Percentiles rank a stretch among this genome's conserved stretches.
These are phyloP conservation scores for Crithidia sp. DNA, from an alignment of 208 protist species.

Conservation along the genomic window DNA sequence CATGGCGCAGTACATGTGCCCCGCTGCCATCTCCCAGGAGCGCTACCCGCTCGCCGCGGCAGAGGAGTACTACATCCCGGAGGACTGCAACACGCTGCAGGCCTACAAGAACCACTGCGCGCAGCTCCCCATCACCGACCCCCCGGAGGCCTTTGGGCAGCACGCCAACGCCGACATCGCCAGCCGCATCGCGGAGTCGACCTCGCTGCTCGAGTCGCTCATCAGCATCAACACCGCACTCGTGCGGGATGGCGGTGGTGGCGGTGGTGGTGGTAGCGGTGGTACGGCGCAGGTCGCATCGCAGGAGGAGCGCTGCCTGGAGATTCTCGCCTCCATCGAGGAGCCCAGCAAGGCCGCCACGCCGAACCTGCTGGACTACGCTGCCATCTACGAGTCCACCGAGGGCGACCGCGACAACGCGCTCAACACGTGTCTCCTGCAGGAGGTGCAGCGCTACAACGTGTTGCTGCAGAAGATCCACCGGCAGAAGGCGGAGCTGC, in stretches of 20 bases:
- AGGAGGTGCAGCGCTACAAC: conserved; percentile 99
- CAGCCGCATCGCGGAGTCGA: conserved; percentile 95
- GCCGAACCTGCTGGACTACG: conserved; percentile 88
- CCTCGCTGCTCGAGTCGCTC: conserved; percentile 93
- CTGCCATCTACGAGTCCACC: conserved; percentile 89
- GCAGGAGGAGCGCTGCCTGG: conserved; percentile 86
- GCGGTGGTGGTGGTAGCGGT: conserved; percentile 40
- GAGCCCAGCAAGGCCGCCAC: conserved; percentile 84
- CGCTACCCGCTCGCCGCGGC: conserved; percentile 88
- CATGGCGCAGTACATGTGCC: conserved; percentile 96
- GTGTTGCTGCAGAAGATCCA: conserved; percentile 92
- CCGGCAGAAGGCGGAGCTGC: conserved; percentile 91
- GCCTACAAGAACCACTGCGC: conserved; percentile 94
- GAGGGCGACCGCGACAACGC: conserved; percentile 91
- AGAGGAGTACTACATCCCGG: conserved; percentile 90
- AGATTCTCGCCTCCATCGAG: conserved; percentile 88
- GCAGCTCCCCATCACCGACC: conserved; percentile 94
- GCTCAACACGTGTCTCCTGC: conserved; percentile 96
- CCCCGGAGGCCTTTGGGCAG: conserved; percentile 98
- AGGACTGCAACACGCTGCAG: conserved; percentile 90
- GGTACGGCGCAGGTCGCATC: conserved; percentile 43
- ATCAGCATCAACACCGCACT: conserved; percentile 88
- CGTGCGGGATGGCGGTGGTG: conserved; percentile 60
- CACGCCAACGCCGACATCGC: conserved; percentile 98
- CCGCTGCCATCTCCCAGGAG: conserved; percentile 74